These are phyloP conservation scores for Luffa aegyptiaca DNA, from an alignment of 306 rosid genomes.

Conservation along the genomic window DNA sequence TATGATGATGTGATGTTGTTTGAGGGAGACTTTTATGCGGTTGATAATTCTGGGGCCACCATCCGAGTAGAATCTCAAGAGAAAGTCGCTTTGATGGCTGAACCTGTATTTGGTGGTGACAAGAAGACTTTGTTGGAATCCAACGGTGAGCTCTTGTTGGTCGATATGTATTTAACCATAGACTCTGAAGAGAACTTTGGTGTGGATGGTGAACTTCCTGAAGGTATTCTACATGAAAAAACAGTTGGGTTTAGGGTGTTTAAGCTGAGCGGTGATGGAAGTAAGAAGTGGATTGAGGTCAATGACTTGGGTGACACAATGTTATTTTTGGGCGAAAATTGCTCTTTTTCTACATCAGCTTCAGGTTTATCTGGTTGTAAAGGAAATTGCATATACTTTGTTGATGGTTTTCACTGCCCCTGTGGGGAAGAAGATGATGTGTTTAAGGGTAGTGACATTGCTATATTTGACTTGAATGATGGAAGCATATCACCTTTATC, in stretches of 20 bases:
- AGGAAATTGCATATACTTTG: conserved; percentile 60
- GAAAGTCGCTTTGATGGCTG: conserved; percentile 30
- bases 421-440: conserved; percentile 18
- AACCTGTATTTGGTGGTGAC: conserved; percentile 76
- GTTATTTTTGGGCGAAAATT: conserved; percentile 69
- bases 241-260: conserved; percentile 44
- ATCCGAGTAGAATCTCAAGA: conserved; percentile 31
- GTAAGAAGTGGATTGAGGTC: conserved; percentile 46
- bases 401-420: conserved; percentile 29
- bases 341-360: conserved; percentile 46
- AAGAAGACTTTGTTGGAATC: conserved; percentile 70
- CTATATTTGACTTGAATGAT: conserved; percentile 41
- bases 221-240: conserved; percentile 31
- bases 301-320: conserved; percentile 44
- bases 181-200: not conserved
- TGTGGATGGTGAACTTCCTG: conserved; percentile 18
- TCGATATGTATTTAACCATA: conserved; percentile 42
- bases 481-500: conserved; percentile 33
- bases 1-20: conserved; percentile 65
- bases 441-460: conserved; percentile 31
- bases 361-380: conserved; percentile 27
- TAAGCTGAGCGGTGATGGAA: conserved; percentile 29
- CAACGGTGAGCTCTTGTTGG: conserved; percentile 47
- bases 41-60: conserved; percentile 52
- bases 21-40: conserved; percentile 37